Conservation (phyloP, 805 yeast genomes). For the Candida palmyrensis region DNA sequence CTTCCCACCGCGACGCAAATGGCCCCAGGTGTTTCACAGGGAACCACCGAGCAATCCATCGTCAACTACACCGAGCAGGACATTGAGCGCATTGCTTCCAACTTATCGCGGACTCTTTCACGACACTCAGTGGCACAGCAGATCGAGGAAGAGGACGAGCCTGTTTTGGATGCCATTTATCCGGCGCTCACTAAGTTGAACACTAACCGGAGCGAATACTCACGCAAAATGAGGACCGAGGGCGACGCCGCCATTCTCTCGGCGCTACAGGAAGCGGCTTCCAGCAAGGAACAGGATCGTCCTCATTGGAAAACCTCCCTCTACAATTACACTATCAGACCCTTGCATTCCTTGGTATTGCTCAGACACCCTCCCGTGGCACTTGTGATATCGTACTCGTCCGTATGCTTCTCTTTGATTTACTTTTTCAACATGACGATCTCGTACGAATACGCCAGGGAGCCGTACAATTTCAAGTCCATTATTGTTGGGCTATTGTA, state of each 20-base stretch:
- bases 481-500: conserved; percentile 69
- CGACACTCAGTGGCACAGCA: conserved; percentile 1
- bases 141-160: conserved; percentile 14
- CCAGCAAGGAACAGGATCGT: conserved; percentile 7
- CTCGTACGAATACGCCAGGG: conserved; percentile 52
- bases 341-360: conserved; percentile 56
- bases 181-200: conserved; percentile 34
- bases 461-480: conserved; percentile 67
- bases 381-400: conserved; percentile 59
- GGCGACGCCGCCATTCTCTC: conserved; percentile 10
- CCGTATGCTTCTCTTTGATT: conserved; percentile 64
- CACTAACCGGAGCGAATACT: conserved; percentile 28
- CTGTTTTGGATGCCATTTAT: conserved; percentile 34
- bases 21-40: neutral
- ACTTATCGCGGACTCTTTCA: conserved; percentile 22
- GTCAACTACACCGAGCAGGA: conserved; percentile 11
- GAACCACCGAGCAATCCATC: neutral
- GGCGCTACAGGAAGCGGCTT: conserved; percentile 10
- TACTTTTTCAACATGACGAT: conserved; percentile 75
- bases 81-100: conserved; percentile 28
- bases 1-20: neutral
- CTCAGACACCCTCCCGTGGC: conserved; percentile 71
- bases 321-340: conserved; percentile 50
- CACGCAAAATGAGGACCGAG: conserved; percentile 18
- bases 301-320: conserved; percentile 17